phyloP scores from a whole-genome alignment of 257 asterid species.

The Capsicum chinense region DNA sequence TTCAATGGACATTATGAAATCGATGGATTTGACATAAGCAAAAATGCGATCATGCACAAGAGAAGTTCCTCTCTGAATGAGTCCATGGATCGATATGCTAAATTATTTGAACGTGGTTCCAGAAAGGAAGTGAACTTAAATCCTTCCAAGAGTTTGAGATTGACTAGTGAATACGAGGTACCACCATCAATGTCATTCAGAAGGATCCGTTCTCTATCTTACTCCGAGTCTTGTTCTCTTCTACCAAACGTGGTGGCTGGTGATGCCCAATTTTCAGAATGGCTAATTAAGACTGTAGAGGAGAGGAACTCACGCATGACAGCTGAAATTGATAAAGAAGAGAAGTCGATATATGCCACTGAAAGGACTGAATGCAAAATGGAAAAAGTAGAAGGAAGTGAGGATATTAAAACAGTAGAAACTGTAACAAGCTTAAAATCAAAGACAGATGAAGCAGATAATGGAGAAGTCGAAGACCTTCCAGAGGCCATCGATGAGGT shows the following conservation, averaged over 20 bases:
- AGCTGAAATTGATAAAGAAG: constrained; percentile 31
- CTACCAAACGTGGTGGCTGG: constrained; percentile 34
- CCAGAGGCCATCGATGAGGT: constrained; percentile 26
- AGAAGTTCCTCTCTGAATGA: constrained; percentile 69
- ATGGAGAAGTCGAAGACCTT: constrained; percentile 31
- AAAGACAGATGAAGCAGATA: constrained; percentile 24
- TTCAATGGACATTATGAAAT: background rate
- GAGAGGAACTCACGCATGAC: constrained; percentile 32
- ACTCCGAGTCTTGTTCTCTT: constrained; percentile 48
- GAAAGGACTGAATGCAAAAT: background rate
- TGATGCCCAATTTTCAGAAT: constrained; percentile 40
- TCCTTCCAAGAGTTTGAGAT: constrained; percentile 66
- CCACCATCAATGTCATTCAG: constrained; percentile 40
- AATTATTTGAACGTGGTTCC: constrained; percentile 49
- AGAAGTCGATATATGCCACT: background rate
- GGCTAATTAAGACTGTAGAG: constrained; percentile 26
- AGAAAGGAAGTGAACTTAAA: constrained; percentile 42
- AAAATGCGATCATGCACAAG: constrained; percentile 30
- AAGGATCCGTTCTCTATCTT: constrained; percentile 61
- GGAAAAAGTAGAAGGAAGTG: constrained; percentile 27
- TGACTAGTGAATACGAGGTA: constrained; percentile 50
- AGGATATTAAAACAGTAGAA: constrained; percentile 30
- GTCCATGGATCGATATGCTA: constrained; percentile 59
- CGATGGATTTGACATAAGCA: constrained; percentile 32
- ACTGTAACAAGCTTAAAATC: constrained; percentile 17